Base-by-base conservation (phyloP, 164 flowering plant genomes). In the Vitis cinerea region DNA sequence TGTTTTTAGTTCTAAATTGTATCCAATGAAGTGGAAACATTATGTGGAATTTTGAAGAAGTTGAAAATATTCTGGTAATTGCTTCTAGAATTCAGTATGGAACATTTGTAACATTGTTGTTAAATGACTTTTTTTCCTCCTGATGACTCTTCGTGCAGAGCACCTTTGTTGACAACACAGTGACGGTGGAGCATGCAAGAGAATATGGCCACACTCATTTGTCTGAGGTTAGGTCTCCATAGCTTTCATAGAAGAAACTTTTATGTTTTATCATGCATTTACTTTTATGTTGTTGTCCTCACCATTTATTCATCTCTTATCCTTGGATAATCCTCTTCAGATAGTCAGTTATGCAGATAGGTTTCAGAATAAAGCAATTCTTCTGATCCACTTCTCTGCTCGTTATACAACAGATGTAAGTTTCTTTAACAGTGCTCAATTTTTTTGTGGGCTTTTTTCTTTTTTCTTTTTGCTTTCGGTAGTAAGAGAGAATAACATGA, bases 131-230 rank as follows among this genome's bases (percentile, higher is more conserved):
- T 2, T 16, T 53, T 63, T 2, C 44, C 2, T 60, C 16, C 54
- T 70, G 61, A 55, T 37, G 44, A 37, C 44, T 13, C 67, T 74
- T 61, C 12, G 37, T 76, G 74, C 81, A 94, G 98, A 82, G 97
- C 81, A 94, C 98, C 54, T 94, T 72, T 74, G 77, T 94, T 47
- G 87, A 89, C 31, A 70, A 81, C 16, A 37, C 77, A 50, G 74
- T 80, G 65, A 68, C 84, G 13, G 87, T 87, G 54, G 91, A 89
- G 78, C 76, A 90, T 83, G 98, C 98, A n/a, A 83, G 92, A 81
- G 97, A 88, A 10, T 90, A 87, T 79, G 98, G 98, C 65, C 98
- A 94, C 74, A 90, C 83, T 65, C 98, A 94, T 79, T 74, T 94
- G 53, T 84, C 83, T 54, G 97, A 94, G 98, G 98, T 94, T 52